Conservation (phyloP, 2,329 filamentous ascomycete genomes). For the Cladosporium sp. region DNA sequence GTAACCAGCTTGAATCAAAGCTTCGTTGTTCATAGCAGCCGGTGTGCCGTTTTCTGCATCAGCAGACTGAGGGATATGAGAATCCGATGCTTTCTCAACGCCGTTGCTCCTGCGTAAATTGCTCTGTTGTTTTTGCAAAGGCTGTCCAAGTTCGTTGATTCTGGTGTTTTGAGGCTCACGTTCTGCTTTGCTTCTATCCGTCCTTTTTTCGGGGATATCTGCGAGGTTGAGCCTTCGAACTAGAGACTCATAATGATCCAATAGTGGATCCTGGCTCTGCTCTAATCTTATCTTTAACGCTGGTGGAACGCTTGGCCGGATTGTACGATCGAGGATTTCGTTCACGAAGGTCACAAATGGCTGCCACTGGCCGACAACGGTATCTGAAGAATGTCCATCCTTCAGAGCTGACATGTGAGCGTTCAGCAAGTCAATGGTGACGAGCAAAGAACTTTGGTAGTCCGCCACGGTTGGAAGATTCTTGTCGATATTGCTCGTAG, state of each 20-base stretch:
- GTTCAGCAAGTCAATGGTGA: constrained; percentile 2
- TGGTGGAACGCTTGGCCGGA: constrained; percentile 1
- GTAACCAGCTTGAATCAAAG: constrained; percentile 6
- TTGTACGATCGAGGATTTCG: not conserved
- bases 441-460: constrained; percentile 4
- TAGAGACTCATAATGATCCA: constrained; percentile 3
- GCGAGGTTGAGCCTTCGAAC: constrained; percentile 5
- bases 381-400: not conserved
- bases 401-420: not conserved
- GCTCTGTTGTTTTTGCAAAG: no score
- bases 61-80: no score
- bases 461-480: not conserved
- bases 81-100: no score
- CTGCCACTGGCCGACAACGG: not conserved
- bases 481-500: not conserved
- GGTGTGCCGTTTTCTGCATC: no score
- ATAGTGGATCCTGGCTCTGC: not conserved
- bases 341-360: constrained; percentile 6
- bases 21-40: not conserved
- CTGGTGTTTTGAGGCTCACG: not conserved
- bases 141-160: no score
- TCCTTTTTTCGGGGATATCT: constrained; percentile 3
- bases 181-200: constrained; percentile 5
- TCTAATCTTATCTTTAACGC: not conserved
- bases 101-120: no score